phyloP scores from a whole-genome alignment of 164 flowering plant genomes.

The Macadamia integrifolia region DNA sequence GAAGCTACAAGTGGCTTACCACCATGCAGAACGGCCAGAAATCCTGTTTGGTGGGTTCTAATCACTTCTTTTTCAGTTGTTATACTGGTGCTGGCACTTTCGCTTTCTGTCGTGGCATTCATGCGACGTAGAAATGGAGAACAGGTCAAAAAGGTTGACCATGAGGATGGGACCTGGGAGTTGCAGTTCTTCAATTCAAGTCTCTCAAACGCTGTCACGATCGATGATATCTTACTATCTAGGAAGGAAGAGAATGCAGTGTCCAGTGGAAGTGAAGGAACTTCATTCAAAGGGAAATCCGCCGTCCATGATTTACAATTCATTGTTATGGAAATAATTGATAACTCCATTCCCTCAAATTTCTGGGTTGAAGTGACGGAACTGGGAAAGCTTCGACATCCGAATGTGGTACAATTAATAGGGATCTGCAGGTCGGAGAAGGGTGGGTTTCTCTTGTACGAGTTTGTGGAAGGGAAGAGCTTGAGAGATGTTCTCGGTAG shows the following conservation, averaged over 20 bases:
- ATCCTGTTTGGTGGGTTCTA: conserved; percentile 36
- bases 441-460: conserved; percentile 40
- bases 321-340: conserved; percentile 33
- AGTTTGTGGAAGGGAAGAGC: conserved; percentile 37
- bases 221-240: conserved; percentile 40
- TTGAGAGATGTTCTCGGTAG: conserved; percentile 38
- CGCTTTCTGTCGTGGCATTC: conserved; percentile 8
- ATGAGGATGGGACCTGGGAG: conserved; percentile 53
- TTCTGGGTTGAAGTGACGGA: conserved; percentile 36
- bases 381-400: conserved; percentile 44
- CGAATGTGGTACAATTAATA: conserved; percentile 41
- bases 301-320: conserved; percentile 22
- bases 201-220: conserved; percentile 28
- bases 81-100: conserved; percentile 16
- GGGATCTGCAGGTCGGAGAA: conserved; percentile 50
- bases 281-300: conserved; percentile 36
- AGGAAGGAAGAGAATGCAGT: conserved; percentile 34
- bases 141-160: conserved; percentile 33
- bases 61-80: conserved; percentile 24
- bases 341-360: conserved; percentile 17
- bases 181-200: conserved; percentile 42
- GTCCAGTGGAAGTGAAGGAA: conserved; percentile 26
- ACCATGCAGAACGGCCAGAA: conserved; percentile 38
- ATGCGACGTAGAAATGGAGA: conserved; percentile 19
- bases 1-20: conserved; percentile 43